A percentile compares a stretch with the other conserved stretches of the same genome.
phyloP scores from a whole-genome alignment of 1,284 basidiomycete genomes.

The Polyporus tsugae region DNA sequence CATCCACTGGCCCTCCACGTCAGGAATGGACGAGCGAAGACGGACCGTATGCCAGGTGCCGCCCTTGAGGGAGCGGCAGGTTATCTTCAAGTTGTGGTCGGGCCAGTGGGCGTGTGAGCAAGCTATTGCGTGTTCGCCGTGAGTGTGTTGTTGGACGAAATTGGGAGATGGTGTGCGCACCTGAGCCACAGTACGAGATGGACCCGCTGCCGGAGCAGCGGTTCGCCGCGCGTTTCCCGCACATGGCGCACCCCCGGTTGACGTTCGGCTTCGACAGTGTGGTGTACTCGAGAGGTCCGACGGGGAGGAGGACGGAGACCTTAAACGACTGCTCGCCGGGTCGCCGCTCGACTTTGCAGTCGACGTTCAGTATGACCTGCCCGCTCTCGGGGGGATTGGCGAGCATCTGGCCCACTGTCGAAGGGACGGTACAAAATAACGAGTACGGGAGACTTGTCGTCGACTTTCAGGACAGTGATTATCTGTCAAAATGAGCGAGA shows the following conservation, averaged over 20 bases:
- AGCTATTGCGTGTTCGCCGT: constrained; percentile 35
- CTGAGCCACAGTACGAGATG: constrained; percentile 47
- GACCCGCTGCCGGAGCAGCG: constrained; percentile 48
- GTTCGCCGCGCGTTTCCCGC: constrained; percentile 44
- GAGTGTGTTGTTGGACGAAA: too few species aligned
- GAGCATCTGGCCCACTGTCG: constrained; percentile 24
- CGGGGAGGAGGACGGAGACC: constrained; percentile 48
- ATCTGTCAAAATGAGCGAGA: constrained; percentile 35
- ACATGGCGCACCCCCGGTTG: constrained; percentile 48
- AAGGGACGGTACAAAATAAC: constrained; percentile 40
- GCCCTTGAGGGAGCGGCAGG: constrained; percentile 50
- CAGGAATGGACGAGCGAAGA: constrained; percentile 32
- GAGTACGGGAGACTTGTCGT: constrained; percentile 43
- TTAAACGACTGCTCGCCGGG: constrained; percentile 27
- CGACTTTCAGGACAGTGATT: constrained; percentile 37
- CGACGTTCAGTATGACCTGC: constrained; percentile 38
- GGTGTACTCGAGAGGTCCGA: constrained; percentile 46
- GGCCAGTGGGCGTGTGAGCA: constrained; percentile 52
- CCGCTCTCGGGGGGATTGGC: constrained; percentile 11
- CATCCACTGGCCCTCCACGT: constrained; percentile 23
- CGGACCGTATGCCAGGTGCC: constrained; percentile 48
- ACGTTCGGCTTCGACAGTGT: constrained; percentile 47
- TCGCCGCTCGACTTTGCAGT: constrained; percentile 37
- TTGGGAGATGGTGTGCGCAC: constrained; percentile 27
- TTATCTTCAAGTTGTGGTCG: constrained; percentile 47